phyloP scores from a whole-genome alignment of 2,329 filamentous ascomycete genomes.

The Mariannaea elegans region DNA sequence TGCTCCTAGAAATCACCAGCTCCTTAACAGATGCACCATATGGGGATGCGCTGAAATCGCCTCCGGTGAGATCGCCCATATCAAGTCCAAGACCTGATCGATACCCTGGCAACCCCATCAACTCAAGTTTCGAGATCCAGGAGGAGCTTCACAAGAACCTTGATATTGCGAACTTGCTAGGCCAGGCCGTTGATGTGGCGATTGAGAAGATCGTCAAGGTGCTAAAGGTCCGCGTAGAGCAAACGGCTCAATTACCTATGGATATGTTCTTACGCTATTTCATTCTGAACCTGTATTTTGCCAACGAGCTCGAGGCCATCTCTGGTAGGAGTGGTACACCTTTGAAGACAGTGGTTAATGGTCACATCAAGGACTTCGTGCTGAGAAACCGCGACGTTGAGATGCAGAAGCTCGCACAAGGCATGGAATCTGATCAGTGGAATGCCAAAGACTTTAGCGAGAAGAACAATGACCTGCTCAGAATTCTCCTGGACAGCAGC shows the following conservation, averaged over 20 bases:
- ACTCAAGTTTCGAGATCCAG: conserved; percentile 61
- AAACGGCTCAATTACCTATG: conserved; percentile 73
- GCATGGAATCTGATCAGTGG: conserved; percentile 85
- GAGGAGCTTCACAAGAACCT: conserved; percentile 80
- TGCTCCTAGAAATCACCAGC: conserved; percentile 93
- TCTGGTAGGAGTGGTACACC: conserved; percentile 80
- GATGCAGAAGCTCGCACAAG: conserved; percentile 77
- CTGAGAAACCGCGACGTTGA: conserved; percentile 74
- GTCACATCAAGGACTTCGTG: conserved; percentile 84
- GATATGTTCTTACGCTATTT: conserved; percentile 82
- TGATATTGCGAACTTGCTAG: conserved; percentile 80
- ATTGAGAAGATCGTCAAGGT: conserved; percentile 81
- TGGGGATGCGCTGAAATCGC: conserved; percentile 56
- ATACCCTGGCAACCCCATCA: conserved; percentile 30
- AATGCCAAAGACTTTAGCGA: conserved; percentile 78
- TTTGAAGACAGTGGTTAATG: conserved; percentile 81
- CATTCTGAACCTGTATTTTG: conserved; percentile 82
- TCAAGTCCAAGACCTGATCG: conserved; percentile 58
- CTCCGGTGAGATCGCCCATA: conserved; percentile 60
- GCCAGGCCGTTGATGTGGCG: conserved; percentile 81
- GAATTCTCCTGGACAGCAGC: conserved; percentile 73
- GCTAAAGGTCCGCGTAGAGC: conserved; percentile 78
- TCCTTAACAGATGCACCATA: conserved; percentile 61
- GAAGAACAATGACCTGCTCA: conserved; percentile 66
- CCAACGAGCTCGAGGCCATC: conserved; percentile 86